Conservation (phyloP, 2,329 filamentous ascomycete species). For the Dactylellina sp. region DNA sequence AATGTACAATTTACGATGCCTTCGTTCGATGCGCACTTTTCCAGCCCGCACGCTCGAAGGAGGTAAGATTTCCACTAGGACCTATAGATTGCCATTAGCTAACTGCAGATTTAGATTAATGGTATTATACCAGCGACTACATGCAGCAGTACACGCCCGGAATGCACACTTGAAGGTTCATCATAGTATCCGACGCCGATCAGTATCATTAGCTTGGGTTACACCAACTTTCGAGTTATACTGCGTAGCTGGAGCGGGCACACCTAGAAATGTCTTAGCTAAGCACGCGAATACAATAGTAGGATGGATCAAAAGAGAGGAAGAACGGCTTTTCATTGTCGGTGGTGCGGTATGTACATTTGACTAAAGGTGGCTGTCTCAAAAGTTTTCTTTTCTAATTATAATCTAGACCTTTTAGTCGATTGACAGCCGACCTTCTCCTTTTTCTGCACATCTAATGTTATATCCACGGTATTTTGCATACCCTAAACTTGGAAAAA, state of each 20-base stretch:
- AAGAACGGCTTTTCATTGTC: slow-evolving; percentile 95
- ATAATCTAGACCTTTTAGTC: slow-evolving; percentile 53
- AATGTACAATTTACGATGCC: slow-evolving; percentile 98
- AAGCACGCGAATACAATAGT: slow-evolving; percentile 89
- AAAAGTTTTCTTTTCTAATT: slow-evolving; percentile 29
- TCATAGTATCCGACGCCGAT: slow-evolving; percentile 79
- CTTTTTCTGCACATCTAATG: neutral
- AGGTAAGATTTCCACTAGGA: slow-evolving; percentile 65
- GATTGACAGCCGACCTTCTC: slow-evolving; percentile 2
- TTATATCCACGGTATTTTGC: neutral
- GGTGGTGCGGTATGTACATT: slow-evolving; percentile 80
- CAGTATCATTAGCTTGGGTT: slow-evolving; percentile 86
- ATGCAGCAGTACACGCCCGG: slow-evolving; percentile 84
- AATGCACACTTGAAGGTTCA: slow-evolving; percentile 83
- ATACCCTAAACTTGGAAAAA: too few species aligned
- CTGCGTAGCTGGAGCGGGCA: slow-evolving; percentile 82
- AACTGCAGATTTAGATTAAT: slow-evolving; percentile 70
- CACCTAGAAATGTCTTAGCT: slow-evolving; percentile 74
- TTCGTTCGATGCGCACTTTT: slow-evolving; percentile 78
- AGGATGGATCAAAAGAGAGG: slow-evolving; percentile 90
- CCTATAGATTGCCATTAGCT: slow-evolving; percentile 41
- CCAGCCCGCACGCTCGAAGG: slow-evolving; percentile 71
- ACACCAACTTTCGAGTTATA: slow-evolving; percentile 94
- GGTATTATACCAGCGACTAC: slow-evolving; percentile 85
- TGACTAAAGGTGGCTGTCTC: slow-evolving; percentile 34